Conservation (phyloP, 768 basidiomycete genomes). For the Russula virescens region DNA sequence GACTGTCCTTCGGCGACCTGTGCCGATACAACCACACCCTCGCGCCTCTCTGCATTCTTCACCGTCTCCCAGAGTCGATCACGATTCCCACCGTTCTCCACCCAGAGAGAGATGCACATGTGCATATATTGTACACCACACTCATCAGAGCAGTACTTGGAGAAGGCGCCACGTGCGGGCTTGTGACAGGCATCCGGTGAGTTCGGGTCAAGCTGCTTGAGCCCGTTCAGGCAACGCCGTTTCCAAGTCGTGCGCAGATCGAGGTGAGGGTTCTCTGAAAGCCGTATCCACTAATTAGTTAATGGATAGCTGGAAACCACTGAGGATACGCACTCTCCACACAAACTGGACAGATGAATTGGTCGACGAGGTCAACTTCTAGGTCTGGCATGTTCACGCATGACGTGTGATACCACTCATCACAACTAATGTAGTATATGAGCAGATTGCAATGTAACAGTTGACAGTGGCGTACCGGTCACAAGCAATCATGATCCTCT, state of each 20-base stretch:
- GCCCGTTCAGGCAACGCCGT: constrained; percentile 65
- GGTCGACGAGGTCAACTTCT: constrained; percentile 83
- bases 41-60: constrained; percentile 59
- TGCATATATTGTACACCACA: constrained; percentile 77
- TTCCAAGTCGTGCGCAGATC: constrained; percentile 73
- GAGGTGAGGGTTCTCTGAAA: constrained; percentile 53
- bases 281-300: background rate
- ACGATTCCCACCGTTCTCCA: constrained; percentile 55
- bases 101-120: constrained; percentile 54
- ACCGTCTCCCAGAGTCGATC: constrained; percentile 70
- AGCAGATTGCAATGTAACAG: background rate
- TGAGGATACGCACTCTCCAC: constrained; percentile 52
- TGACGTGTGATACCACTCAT: constrained; percentile 90
- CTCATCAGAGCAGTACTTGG: constrained; percentile 88
- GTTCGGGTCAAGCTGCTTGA: constrained; percentile 54
- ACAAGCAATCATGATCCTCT: constrained; percentile 88
- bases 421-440: constrained; percentile 51
- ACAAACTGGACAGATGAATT: constrained; percentile 85
- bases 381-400: constrained; percentile 80
- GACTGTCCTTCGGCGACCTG: constrained; percentile 19
- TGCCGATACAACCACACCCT: constrained; percentile 54
- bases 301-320: background rate
- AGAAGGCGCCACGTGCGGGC: constrained; percentile 74
- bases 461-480: constrained; percentile 55
- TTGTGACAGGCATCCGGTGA: constrained; percentile 70